A percentile compares a stretch with the other conserved stretches of the same genome.
Evolutionary conservation across 176 grass and related monocot genomes (phyloP).

Genomic region (Avena insularis): DNA sequence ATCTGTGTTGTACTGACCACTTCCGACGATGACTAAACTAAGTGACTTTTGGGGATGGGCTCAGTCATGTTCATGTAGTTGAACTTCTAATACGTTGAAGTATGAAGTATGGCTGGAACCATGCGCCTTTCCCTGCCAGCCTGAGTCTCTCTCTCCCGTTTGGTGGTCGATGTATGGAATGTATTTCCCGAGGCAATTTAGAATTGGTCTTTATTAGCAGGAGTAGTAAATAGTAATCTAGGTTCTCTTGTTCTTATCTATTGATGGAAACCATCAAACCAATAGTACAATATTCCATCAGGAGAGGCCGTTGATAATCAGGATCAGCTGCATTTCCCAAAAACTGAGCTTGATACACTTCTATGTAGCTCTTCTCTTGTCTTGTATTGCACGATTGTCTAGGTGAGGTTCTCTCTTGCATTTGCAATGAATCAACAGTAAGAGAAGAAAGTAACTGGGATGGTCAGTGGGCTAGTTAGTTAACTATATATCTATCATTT

Average conservation of each 20-base stretch:
- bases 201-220: not conserved
- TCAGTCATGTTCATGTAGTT: not conserved
- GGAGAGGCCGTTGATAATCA: not conserved
- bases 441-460: not conserved
- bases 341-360: not conserved
- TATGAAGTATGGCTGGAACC: not conserved
- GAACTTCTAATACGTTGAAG: not conserved
- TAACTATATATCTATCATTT: not conserved
- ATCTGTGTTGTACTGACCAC: not conserved
- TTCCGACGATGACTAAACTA: not conserved
- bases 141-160: not conserved
- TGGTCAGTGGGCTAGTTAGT: not conserved
- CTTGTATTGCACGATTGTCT: not conserved
- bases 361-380: not conserved
- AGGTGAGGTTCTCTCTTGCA: constrained; percentile 20
- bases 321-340: not conserved
- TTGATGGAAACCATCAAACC: constrained; percentile 4
- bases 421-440: not conserved
- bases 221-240: not conserved
- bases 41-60: not conserved
- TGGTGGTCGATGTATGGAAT: not conserved
- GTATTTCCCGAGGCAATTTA: not conserved
- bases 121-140: not conserved
- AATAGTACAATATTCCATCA: not conserved
- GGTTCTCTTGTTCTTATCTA: not conserved